Percentiles rank a stretch among this genome's conserved stretches.
These are phyloP conservation scores for Pyrenula massariospora DNA, from an alignment of 495 filamentous ascomycete species.

Conservation along the genomic window DNA sequence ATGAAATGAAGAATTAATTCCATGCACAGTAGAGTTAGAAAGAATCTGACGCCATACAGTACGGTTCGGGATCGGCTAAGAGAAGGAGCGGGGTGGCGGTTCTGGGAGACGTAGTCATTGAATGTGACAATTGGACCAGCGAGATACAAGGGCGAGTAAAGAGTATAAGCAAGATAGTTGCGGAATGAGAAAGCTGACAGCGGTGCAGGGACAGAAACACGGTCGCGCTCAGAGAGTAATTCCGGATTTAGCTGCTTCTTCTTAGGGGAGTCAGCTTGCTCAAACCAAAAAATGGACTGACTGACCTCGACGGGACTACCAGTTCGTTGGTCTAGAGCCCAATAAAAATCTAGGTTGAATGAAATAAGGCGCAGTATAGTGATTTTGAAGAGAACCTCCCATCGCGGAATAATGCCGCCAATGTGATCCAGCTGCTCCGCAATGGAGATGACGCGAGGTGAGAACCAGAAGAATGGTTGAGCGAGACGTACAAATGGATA, in stretches of 20 bases:
- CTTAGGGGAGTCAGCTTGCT: constrained; percentile 59
- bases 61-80: constrained; percentile 55
- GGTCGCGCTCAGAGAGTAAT: constrained; percentile 75
- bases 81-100: constrained; percentile 55
- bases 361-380: constrained; percentile 88
- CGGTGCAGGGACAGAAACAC: constrained; percentile 63
- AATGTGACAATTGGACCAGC: constrained; percentile 91
- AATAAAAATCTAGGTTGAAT: constrained; percentile 96
- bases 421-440: constrained; percentile 59
- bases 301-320: constrained; percentile 76
- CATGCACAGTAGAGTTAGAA: constrained; percentile 74
- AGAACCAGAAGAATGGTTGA: constrained; percentile 29
- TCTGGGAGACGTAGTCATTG: constrained; percentile 94
- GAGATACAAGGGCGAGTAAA: constrained; percentile 90
- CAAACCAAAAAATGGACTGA: constrained; percentile 4
- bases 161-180: constrained; percentile 76
- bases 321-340: constrained; percentile 56
- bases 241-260: constrained; percentile 93
- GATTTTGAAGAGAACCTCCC: constrained; percentile 95
- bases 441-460: constrained; percentile 35
- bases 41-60: constrained; percentile 76
- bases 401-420: constrained; percentile 72
- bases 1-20: constrained; percentile 88
- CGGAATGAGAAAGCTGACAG: constrained; percentile 60
- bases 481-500: constrained; percentile 60